Evolutionary conservation across 352 stramenopile genomes (phyloP), one percentile per base, ranked within the genome.

Genomic region (Phytophthora chlamydospora): DNA sequence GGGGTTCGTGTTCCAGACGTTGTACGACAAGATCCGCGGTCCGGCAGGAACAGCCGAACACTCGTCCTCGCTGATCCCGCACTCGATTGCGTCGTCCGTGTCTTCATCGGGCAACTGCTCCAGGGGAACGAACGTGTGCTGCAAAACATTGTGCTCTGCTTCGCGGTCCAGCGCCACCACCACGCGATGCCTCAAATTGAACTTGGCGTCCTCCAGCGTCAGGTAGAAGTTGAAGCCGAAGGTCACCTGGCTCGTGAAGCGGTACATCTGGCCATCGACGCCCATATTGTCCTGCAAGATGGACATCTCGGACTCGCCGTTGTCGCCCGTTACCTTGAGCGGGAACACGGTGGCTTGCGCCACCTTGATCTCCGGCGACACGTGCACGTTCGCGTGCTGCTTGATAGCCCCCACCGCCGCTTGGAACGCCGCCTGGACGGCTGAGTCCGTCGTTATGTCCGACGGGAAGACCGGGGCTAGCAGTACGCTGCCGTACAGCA

Each of bases 1-100:
- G 4, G 89, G 89, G 49, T 96, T 97, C 10, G 87, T 95, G 69
- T 95, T 96, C 89, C 89, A 97, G 11, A 96, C 79, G 39, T 97
- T 97, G 73, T 91, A 97, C 40, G 87, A 89, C 32, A 95, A 62
- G 31, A 96, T 94, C 17, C 85, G 75, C 11, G 85, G 84, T 0
- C 53, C 66, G 9, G 39, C 54, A 41, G 41, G 41, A 36, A 34
- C 44, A 34, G 36, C 41, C 6, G 27, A 41, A 34, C 66, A 71
- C 29, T 68, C 57, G 11, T 50, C 34, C 44, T 68, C 58, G 17
- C 42, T 56, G 13, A 64, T 35, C 19, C 50, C 45, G 16, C 62
- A 79, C 14, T 52, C 51, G 36, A 45, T 19, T 31, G 19, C 64
- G 24, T 56, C 54, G 31, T 56, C 57, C 31, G 38, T 48, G 12